Evolutionary conservation across 768 basidiomycete genomes (phyloP), one percentile per base, ranked within the genome.

Genomic region (Clavulina sp.): DNA sequence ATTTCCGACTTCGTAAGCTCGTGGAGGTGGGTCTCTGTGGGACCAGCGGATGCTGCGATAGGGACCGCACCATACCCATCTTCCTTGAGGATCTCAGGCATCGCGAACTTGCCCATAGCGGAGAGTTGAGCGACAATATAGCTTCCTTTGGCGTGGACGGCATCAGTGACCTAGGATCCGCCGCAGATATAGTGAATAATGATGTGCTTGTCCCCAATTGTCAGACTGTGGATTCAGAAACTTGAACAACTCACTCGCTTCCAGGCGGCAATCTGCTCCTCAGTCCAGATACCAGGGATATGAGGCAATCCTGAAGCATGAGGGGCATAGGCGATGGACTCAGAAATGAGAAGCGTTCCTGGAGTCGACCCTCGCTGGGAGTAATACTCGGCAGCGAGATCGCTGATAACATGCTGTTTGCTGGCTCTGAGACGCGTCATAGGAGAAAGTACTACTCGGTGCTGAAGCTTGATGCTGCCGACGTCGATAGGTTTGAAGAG

Each of bases 271-370:
- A 70, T 70, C 56, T 87, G 83, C 23, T 71, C 75, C 2, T 71
- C 60, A n/a, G 61, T 75, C 68, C 73, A 83, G 50, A 83, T 74
- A 0, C 81, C 82, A 1, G 81, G 82, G 0, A 73, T 69, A 51
- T 75, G 62, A 4, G 28, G 5, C 5, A 32, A 33, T 24, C 51
- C 57, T 13, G 48, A 52, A 4, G 55, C 41, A 21, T 59, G 57
- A 1, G 62, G 60, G 0, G 72, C 68, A 46, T 82, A 72, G 49
- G 70, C 64, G 1, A 76, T 76, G 0, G 68, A 78, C 61, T 82
- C 78, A 1, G 75, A 62, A 51, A 83, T 69, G 24, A 65, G 49
- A 6, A 81, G 62, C 0, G 73, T 77, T 0, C 78, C 78, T 0
- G 73, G 69, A 0, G 61, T 57, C 31, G 65, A 30, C 41, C 60